Base-by-base conservation (phyloP, 2,329 filamentous ascomycete genomes). In the Fusarium hostae region DNA sequence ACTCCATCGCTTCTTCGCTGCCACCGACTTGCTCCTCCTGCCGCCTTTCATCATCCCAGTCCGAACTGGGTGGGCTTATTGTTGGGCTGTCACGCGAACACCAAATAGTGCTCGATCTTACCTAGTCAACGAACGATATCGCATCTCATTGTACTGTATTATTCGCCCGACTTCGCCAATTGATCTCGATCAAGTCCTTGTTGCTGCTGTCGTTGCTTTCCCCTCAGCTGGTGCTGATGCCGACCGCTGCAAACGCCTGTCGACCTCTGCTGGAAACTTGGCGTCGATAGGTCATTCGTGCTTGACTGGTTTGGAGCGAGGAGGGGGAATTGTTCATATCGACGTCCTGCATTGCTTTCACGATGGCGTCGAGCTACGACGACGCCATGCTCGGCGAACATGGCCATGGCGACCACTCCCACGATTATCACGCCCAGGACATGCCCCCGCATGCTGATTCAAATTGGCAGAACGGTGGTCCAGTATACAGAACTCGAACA, bases 291-390 rank as follows among this genome's bases (percentile, higher is more conserved):
- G 71, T 61, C 71, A 70, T 66, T 56, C 51, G 58, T 28, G 57
- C 55, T 73, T 66, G 69, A 72, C 66, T 70, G 57, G 69, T 63
- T 67, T 72, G 73, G 73, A 75, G 67, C 74, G 68, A 74, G 77
- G 75, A 75, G 71, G 73, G 70, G 68, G 71, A 70, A 67, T 56
- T 71, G 71, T 71, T 67, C 48, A 69, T 71, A 66, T 59, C 61
- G 54, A 71, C 64, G 63, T 72, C 57, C 64, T 74, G 73, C 73
- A 73, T 73, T 71, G 63, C 69, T 76, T 70, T 71, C 75, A 77
- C 72, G 61, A 85, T 86, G 82, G 84, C 83, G 73, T 84, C 85
- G 72, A 84, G 84, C 71, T 84, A 86, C 78, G 83, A 84, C 73
- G 81, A 81, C 75, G 79, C 79, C 73, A 77, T 80, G 74, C 79